Evolutionary conservation across 2,329 filamentous ascomycete genomes (phyloP).

Genomic region (Arthrinium puccinioides): DNA sequence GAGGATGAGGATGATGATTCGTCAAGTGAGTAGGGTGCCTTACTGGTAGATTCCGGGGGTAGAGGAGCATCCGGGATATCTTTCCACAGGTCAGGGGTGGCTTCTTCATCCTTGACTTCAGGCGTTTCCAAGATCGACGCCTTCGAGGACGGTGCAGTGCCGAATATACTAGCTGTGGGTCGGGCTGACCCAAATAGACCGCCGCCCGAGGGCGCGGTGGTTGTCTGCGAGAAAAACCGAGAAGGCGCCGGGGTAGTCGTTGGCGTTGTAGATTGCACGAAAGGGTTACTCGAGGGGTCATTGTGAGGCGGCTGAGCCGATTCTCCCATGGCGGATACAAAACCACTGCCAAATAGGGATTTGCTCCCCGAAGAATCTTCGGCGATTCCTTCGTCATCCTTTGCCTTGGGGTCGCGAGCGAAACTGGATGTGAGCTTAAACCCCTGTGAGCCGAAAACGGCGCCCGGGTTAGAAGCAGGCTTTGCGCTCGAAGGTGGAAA

Average conservation of each 20-base stretch:
- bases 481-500: constrained; percentile 33
- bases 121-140: no score
- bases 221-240: constrained; percentile 33
- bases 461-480: constrained; percentile 19
- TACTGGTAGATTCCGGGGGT: constrained; percentile 50
- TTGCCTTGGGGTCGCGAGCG: constrained; percentile 53
- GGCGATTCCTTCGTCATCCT: constrained; percentile 49
- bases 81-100: constrained; percentile 22
- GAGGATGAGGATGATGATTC: constrained; percentile 47
- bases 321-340: constrained; percentile 51
- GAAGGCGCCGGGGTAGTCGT: constrained; percentile 43
- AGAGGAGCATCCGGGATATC: constrained; percentile 31
- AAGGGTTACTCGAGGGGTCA: constrained; percentile 9
- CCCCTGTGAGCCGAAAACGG: constrained; percentile 40
- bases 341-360: constrained; percentile 53
- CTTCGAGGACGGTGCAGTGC: no score
- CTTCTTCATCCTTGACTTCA: constrained; percentile 28
- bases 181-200: constrained; percentile 26
- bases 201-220: constrained; percentile 22
- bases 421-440: constrained; percentile 66
- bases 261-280: constrained; percentile 36
- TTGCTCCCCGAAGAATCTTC: constrained; percentile 32
- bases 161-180: constrained; percentile 12
- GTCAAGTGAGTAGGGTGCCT: constrained; percentile 38
- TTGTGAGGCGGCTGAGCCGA: constrained; percentile 10